A percentile compares a stretch with the other conserved stretches of the same genome.
phyloP scores from a whole-genome alignment of 2,329 filamentous ascomycete species.

The Xylariaceae sp. region DNA sequence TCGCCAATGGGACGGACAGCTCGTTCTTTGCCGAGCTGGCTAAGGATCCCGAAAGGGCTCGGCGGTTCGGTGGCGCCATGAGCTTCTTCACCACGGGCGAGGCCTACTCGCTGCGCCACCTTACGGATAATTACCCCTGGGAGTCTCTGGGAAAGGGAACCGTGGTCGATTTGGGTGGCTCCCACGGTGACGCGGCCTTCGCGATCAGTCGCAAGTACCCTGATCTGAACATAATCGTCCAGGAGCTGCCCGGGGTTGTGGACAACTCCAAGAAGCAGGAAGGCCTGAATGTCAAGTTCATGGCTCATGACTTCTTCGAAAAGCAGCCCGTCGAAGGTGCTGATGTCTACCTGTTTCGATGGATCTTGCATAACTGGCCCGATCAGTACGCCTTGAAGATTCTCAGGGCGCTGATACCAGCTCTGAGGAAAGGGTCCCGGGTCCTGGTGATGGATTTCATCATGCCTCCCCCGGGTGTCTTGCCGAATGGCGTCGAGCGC shows the following conservation, averaged over 20 bases:
- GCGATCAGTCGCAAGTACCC: slow-evolving; percentile 6
- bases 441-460: slow-evolving; percentile 12
- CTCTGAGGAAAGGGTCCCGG: slow-evolving; percentile 29
- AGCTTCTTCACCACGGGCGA: slow-evolving; percentile 37
- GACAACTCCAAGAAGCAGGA: not conserved
- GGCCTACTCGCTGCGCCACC: slow-evolving; percentile 44
- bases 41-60: slow-evolving; percentile 35
- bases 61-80: slow-evolving; percentile 48
- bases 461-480: slow-evolving; percentile 4
- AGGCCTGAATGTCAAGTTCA: slow-evolving; percentile 6
- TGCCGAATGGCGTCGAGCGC: slow-evolving; percentile 5
- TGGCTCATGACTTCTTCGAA: slow-evolving; percentile 14
- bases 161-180: slow-evolving; percentile 10
- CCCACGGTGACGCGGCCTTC: slow-evolving; percentile 5
- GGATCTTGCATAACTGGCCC: slow-evolving; percentile 39
- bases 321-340: slow-evolving; percentile 17
- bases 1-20: slow-evolving; percentile 41
- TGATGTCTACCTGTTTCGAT: slow-evolving; percentile 34
- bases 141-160: slow-evolving; percentile 22
- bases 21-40: slow-evolving; percentile 44
- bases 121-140: slow-evolving; percentile 48
- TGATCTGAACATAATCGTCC: slow-evolving; percentile 46
- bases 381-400: slow-evolving; percentile 27
- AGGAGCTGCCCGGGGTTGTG: slow-evolving; percentile 33
- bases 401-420: slow-evolving; percentile 26